Base-by-base conservation (phyloP, 1,284 basidiomycete species). In the Pascua sp. region DNA sequence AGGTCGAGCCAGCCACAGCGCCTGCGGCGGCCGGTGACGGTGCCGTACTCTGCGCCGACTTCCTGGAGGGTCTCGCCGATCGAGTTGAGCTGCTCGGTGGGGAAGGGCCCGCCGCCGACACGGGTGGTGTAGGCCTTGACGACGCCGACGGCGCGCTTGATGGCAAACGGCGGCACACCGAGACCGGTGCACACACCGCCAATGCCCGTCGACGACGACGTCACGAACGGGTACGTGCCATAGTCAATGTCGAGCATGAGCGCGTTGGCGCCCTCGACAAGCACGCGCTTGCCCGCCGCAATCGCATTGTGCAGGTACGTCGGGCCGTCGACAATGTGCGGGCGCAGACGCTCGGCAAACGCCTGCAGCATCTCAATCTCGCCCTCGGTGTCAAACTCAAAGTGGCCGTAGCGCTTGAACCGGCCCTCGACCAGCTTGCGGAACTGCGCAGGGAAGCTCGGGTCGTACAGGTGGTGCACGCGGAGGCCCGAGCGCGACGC, bases 161-260 rank as follows among this genome's bases (percentile, higher is more conserved):
- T 88, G 62, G 84, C 78, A 76, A 86, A 88, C 5, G 95, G 92
- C 8, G 95, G 93, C 59, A 98, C 88, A 55, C 93, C 95, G 44
- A 98, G 85, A 52, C 95, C 95, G 32, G 94, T 98, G 79, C 91
- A 91, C 36, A 98, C 93, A 61, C 81, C 95, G 47, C 95, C 95
- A 61, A 98, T 90, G 47, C 87, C 83, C 5, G 95, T 98, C 17
- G 89, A 87, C 5, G 91, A 94, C 16, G 90, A 94, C 1, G 95
- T 98, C 64, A 98, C 95, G 77, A 85, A 98, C 1, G 95, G 95
- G 75, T 98, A 98, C 4, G 95, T 98, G 46, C 95, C 95, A 73
- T 91, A 95, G 79, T 98, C 95, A 66, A 98, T 81, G 73, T 98
- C 96, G 64, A 98, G 87, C 94, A 98, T 97, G 62, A 98, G 81